These are phyloP conservation scores for Yarrowia bubula DNA, from an alignment of 805 yeast species.

Conservation along the genomic window DNA sequence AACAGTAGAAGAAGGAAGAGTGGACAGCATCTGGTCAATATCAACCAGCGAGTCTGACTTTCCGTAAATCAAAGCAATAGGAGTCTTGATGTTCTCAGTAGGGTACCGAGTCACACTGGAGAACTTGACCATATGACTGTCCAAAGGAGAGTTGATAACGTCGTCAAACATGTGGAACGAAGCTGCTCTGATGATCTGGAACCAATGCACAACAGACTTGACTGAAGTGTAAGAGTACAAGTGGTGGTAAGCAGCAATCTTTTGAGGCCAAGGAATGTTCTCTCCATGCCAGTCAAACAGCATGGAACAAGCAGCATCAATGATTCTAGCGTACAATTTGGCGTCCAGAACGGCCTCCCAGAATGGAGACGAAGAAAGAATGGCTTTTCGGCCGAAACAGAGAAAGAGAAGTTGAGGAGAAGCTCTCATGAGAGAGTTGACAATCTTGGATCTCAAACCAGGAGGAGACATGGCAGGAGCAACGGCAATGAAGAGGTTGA, in stretches of 20 bases:
- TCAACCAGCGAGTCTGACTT: constrained; percentile 81
- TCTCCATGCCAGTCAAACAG: constrained; percentile 77
- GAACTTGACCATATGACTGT: constrained; percentile 40
- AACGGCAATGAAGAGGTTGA: constrained; percentile 67
- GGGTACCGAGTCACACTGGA: constrained; percentile 61
- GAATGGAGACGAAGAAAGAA: constrained; percentile 71
- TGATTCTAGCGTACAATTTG: constrained; percentile 65
- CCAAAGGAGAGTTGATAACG: constrained; percentile 33
- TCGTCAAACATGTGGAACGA: constrained; percentile 91
- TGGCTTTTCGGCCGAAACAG: constrained; percentile 69
- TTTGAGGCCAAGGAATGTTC: constrained; percentile 72
- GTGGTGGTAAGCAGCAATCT: constrained; percentile 77
- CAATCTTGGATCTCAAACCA: constrained; percentile 71
- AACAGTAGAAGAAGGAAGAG: constrained; percentile 53
- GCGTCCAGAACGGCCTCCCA: constrained; percentile 82
- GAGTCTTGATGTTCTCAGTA: constrained; percentile 63
- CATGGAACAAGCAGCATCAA: constrained; percentile 65
- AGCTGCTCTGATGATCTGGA: constrained; percentile 75
- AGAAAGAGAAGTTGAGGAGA: constrained; percentile 70
- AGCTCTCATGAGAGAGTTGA: constrained; percentile 70
- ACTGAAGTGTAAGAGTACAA: constrained; percentile 89
- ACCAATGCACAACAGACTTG: constrained; percentile 94
- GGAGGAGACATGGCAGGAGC: constrained; percentile 95
- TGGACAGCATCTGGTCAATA: constrained; percentile 66
- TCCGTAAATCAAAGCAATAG: constrained; percentile 79